Base-by-base conservation (phyloP, 2,329 filamentous ascomycete species). In the Clarireedia monteithiana region DNA sequence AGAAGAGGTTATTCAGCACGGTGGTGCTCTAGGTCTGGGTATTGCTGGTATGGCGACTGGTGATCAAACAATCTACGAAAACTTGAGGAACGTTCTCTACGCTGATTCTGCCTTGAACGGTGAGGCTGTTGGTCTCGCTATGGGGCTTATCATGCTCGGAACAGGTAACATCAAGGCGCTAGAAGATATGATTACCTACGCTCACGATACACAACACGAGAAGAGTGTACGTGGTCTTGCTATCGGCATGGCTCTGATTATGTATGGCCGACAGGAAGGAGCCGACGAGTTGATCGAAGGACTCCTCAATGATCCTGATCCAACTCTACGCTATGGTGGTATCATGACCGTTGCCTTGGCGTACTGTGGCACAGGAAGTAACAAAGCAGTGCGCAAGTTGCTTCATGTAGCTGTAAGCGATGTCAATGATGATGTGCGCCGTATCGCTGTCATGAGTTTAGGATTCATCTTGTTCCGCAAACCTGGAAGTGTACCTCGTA, bases 381-480 rank as follows among this genome's bases (percentile, higher is more conserved):
- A 99, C 79, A 97, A 97, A 78, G 94, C 95, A 24, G 94, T 99
- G 50, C 87, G 95, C 54, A 95, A 94, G 74, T 80, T 99, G 30
- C 83, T 99, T 10, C 94, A 99, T 70, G 89, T 94, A 59, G 94
- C 94, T 56, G 95, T 99, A 62, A 97, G 91, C 71, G 94, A 99
- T 74, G 94, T 97, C 62, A 97, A 91, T 67, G 94, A 99, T 66
- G 94, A 99, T 71, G 94, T 99, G 38, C 89, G 94, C 64, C 84
- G 94, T 66, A 90, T 95, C 60, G 94, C 94, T 12, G 94, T 99
- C 60, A 95, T 99, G 88, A 95, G 90, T 73, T 81, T 99, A 70
- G 94, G 94, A 44, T 99, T 99, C 74, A 96, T 99, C 63, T 82
- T 99, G 27, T 99, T 99, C 87, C 83, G 94, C 61, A 99, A 97